A percentile compares a stretch with the other conserved stretches of the same genome.
These are phyloP conservation scores for Metschnikowia shivogae DNA, from an alignment of 805 yeast genomes.

Conservation along the genomic window DNA sequence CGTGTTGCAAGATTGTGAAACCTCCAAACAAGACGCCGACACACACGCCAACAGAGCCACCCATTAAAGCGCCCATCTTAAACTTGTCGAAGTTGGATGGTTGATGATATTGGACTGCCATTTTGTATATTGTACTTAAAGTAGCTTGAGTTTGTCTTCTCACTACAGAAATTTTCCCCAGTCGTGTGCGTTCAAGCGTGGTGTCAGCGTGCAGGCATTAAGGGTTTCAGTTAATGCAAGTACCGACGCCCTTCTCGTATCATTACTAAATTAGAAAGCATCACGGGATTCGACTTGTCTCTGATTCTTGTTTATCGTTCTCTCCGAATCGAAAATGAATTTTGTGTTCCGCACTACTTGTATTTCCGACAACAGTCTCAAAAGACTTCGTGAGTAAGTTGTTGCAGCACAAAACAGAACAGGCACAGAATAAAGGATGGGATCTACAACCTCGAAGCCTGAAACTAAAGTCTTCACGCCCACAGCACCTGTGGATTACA, in stretches of 20 bases:
- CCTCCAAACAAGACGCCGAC: slow-evolving; percentile 95
- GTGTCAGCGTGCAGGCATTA: slow-evolving; percentile 1
- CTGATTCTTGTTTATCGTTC: too few relatives aligned
- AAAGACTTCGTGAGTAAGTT: neutral
- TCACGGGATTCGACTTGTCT: too few relatives aligned
- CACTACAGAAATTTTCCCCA: slow-evolving; percentile 4
- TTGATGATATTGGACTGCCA: slow-evolving; percentile 34
- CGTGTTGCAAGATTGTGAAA: slow-evolving; percentile 81
- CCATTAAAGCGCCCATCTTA: slow-evolving; percentile 99
- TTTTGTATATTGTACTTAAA: slow-evolving; percentile 1
- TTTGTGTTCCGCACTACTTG: slow-evolving; percentile 6
- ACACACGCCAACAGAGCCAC: slow-evolving; percentile 86
- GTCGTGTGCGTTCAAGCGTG: slow-evolving; percentile 2
- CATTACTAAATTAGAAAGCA: too few relatives aligned
- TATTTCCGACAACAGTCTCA: slow-evolving; percentile 6
- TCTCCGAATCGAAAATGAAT: neutral
- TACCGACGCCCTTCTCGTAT: too few relatives aligned
- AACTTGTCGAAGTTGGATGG: slow-evolving; percentile 93
- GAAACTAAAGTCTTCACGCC: slow-evolving; percentile 67
- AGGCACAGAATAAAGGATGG: slow-evolving; percentile 38
- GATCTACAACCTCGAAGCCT: slow-evolving; percentile 56
- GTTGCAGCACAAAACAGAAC: slow-evolving; percentile 1
- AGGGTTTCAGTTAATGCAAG: too few relatives aligned
- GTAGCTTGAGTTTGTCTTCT: neutral
- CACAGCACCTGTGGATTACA: slow-evolving; percentile 62